Evolutionary conservation across 352 stramenopile genomes (phyloP).

Genomic region (Elongisporangium senticosum): DNA sequence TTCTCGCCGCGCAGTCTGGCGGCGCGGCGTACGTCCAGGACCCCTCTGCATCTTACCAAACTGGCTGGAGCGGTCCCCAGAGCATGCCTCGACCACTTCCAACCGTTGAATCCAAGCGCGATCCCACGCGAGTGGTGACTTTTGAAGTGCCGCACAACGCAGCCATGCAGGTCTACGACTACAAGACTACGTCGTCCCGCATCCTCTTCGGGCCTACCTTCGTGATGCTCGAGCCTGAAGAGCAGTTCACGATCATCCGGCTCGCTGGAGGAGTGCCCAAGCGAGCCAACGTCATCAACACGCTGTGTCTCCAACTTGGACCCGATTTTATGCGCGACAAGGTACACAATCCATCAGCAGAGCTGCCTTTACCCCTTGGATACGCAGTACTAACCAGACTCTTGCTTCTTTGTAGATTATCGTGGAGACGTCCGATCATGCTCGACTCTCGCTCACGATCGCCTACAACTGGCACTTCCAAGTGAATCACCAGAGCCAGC

Average conservation of each 20-base stretch:
- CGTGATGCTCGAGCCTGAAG: conserved; percentile 75
- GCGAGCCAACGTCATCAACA: conserved; percentile 73
- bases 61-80: conserved; percentile 10
- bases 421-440: conserved; percentile 78
- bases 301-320: conserved; percentile 69
- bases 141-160: conserved; percentile 82
- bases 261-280: conserved; percentile 67
- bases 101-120: conserved; percentile 18
- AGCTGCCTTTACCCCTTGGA: not conserved
- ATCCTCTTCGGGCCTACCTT: conserved; percentile 79
- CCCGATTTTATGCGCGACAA: conserved; percentile 82
- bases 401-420: conserved; percentile 38
- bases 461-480: conserved; percentile 84
- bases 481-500: conserved; percentile 43
- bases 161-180: conserved; percentile 81
- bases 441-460: conserved; percentile 66
- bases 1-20: conserved; percentile 44
- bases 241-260: conserved; percentile 78
- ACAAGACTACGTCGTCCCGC: conserved; percentile 74
- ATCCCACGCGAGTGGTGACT: conserved; percentile 62
- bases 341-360: conserved; percentile 6
- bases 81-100: conserved; percentile 5
- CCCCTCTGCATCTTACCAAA: conserved; percentile 17
- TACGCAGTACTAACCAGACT: not conserved
- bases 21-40: conserved; percentile 62